Percentiles rank a stretch among this genome's conserved stretches.
These are phyloP conservation scores for Cetraspora pellucida DNA, from an alignment of 192 early-diverging fungal genomes.

Conservation along the genomic window DNA sequence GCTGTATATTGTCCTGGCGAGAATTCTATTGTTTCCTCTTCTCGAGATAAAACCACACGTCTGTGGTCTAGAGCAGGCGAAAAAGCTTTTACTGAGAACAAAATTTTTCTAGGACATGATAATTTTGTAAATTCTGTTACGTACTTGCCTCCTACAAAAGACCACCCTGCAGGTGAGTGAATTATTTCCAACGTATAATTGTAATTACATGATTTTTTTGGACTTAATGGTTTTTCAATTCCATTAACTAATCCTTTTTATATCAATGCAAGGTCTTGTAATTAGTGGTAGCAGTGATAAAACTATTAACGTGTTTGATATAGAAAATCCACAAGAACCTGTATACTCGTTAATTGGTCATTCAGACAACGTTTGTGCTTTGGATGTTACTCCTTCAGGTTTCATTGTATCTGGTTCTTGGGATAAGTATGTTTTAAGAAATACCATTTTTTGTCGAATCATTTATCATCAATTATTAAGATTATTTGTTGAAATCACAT, in stretches of 20 bases:
- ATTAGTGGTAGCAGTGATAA: constrained; percentile 85
- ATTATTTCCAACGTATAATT: not conserved
- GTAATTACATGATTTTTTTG: not conserved
- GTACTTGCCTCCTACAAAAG: constrained; percentile 55
- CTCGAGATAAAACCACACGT: constrained; percentile 75
- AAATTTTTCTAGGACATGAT: constrained; percentile 65
- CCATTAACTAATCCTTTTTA: not conserved
- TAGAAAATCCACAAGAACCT: constrained; percentile 56
- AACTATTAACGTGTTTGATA: constrained; percentile 80
- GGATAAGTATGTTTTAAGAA: constrained; percentile 74
- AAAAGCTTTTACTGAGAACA: constrained; percentile 56
- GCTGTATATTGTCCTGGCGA: constrained; percentile 62
- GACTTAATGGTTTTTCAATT: not conserved
- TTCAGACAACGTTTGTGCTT: constrained; percentile 81
- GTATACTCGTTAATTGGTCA: constrained; percentile 78
- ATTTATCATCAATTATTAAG: not conserved
- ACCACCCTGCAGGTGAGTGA: constrained; percentile 63
- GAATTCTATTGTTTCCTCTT: constrained; percentile 67
- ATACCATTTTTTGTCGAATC: not conserved
- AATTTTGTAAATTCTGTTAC: constrained; percentile 82
- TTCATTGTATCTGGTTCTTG: constrained; percentile 93
- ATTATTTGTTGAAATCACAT: no score
- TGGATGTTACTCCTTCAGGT: constrained; percentile 63
- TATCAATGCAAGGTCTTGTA: constrained; percentile 77
- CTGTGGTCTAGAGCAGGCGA: constrained; percentile 64